phyloP scores from a whole-genome alignment of 2,329 filamentous ascomycete species.

The Cercospora zeina region DNA sequence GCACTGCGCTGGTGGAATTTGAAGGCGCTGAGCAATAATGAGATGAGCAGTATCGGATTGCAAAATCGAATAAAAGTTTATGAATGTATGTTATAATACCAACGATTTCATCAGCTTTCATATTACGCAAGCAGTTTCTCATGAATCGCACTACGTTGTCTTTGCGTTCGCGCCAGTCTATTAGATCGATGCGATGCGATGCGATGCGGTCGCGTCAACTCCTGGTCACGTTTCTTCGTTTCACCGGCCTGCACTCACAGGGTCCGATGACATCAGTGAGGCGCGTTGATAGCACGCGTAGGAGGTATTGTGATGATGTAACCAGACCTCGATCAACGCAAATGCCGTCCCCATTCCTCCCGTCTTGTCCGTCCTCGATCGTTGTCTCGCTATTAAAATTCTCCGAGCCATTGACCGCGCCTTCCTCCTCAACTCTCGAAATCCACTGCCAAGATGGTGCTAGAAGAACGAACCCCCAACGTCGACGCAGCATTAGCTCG shows the following conservation, averaged over 20 bases:
- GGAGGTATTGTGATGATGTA: neutral
- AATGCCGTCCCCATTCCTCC: neutral
- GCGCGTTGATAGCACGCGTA: neutral
- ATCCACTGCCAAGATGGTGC: neutral
- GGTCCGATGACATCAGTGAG: slow-evolving; percentile 1
- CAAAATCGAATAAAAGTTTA: neutral
- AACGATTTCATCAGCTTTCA: neutral
- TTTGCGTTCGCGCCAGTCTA: neutral
- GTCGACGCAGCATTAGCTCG: neutral
- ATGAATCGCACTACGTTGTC: neutral
- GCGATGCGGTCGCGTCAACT: neutral
- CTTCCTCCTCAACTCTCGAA: neutral
- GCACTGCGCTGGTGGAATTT: slow-evolving; percentile 51
- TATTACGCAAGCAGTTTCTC: too few relatives aligned
- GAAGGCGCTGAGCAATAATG: slow-evolving; percentile 31
- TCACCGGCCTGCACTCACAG: neutral
- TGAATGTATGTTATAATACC: neutral
- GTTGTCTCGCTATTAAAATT: neutral
- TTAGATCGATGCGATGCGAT: neutral
- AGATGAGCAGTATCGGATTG: neutral
- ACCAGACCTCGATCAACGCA: slow-evolving; percentile 1
- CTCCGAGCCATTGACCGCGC: neutral
- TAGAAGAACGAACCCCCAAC: neutral
- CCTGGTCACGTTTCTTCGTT: slow-evolving; percentile 10
- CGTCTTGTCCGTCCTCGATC: neutral